Conservation (phyloP, 305 asterid species). For the Fraxinus ornus region DNA sequence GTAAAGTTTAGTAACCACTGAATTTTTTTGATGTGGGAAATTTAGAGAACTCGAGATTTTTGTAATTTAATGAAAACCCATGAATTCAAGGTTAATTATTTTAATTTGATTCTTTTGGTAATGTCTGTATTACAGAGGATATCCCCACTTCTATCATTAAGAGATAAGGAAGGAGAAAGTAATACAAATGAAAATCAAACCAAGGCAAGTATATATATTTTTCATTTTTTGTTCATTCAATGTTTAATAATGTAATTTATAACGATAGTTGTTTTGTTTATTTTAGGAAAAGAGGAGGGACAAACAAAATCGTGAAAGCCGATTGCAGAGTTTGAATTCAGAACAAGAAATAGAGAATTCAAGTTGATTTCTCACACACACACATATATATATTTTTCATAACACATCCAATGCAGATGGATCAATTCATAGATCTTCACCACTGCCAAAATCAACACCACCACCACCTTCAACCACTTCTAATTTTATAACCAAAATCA, state of each 20-base stretch:
- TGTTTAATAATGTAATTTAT: background rate
- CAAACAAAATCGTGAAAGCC: slow-evolving; percentile 6
- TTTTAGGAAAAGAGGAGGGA: slow-evolving; percentile 13
- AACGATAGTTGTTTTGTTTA: background rate
- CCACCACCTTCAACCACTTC: no score
- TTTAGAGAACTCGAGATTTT: background rate
- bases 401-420: no score
- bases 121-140: slow-evolving; percentile 34
- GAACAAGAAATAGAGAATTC: background rate
- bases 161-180: slow-evolving; percentile 60
- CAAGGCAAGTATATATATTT: slow-evolving; percentile 20
- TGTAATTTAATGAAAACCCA: background rate
- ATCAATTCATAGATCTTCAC: no score
- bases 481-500: no score
- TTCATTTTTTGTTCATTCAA: no score
- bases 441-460: no score
- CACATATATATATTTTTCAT: no score
- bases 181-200: slow-evolving; percentile 35
- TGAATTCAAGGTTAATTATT: background rate
- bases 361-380: background rate
- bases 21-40: no score
- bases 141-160: slow-evolving; percentile 54
- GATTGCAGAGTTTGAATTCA: slow-evolving; percentile 12
- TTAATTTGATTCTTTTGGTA: background rate
- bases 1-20: no score